Conservation (phyloP, 495 filamentous ascomycete genomes). For the Daldinia vernicosa region DNA sequence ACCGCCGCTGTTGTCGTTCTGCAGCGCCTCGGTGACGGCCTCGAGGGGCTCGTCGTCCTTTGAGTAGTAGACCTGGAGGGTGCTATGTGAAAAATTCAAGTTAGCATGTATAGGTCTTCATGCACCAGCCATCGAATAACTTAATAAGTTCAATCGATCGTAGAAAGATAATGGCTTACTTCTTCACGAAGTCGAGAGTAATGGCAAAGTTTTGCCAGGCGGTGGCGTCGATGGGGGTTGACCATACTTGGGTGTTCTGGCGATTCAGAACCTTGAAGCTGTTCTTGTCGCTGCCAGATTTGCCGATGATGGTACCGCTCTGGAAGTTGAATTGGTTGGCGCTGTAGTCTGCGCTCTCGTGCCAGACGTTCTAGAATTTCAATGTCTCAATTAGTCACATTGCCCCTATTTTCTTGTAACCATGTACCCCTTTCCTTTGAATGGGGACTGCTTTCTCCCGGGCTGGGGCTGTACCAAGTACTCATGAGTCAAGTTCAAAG, state of each 20-base stretch:
- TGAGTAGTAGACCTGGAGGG: constrained; percentile 65
- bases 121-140: not conserved
- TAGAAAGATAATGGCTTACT: constrained; percentile 46
- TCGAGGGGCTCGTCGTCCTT: constrained; percentile 55
- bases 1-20: constrained; percentile 62
- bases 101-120: constrained; percentile 1
- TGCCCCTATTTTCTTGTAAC: not conserved
- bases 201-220: constrained; percentile 69
- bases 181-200: constrained; percentile 59
- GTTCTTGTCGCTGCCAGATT: constrained; percentile 54
- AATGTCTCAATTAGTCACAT: constrained; percentile 8
- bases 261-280: constrained; percentile 58
- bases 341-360: constrained; percentile 63
- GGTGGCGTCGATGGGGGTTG: constrained; percentile 50
- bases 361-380: constrained; percentile 59
- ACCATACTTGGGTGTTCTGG: constrained; percentile 59
- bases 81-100: constrained; percentile 45
- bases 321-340: constrained; percentile 66
- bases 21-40: constrained; percentile 55
- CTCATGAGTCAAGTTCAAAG: constrained; percentile 64
- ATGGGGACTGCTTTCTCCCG: not conserved
- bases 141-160: too few relatives aligned
- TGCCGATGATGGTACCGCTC: constrained; percentile 58
- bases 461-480: constrained; percentile 51
- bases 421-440: not conserved